A percentile compares a stretch with the other conserved stretches of the same genome.
phyloP scores from a whole-genome alignment of 306 rosid genomes.

The Acmispon strigosus region DNA sequence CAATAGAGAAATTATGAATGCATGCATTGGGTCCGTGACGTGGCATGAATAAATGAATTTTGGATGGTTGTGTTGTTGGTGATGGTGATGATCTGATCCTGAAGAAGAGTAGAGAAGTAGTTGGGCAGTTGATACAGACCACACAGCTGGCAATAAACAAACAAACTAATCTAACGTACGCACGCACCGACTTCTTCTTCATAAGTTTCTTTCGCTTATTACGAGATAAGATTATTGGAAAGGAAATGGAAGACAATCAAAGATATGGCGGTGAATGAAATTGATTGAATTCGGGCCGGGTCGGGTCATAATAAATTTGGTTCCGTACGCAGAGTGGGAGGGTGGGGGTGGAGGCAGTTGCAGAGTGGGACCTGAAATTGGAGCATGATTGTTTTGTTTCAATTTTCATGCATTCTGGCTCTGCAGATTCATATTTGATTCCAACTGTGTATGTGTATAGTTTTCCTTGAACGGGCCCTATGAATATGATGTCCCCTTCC shows the following conservation, averaged over 20 bases:
- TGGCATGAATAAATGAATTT: slow-evolving; percentile 1
- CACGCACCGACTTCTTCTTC: slow-evolving; percentile 38
- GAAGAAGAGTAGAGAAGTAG: slow-evolving; percentile 34
- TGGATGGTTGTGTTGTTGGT: slow-evolving; percentile 6
- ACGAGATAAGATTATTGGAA: background rate
- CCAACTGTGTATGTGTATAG: no score
- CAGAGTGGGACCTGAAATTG: slow-evolving; percentile 13
- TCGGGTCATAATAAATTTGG: background rate
- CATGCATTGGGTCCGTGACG: no score
- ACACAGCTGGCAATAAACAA: slow-evolving; percentile 47
- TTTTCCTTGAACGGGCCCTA: slow-evolving; percentile 18
- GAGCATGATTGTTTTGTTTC: background rate
- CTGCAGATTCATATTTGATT: background rate
- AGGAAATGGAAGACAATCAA: no score
- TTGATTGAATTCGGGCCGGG: background rate
- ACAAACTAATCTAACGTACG: background rate
- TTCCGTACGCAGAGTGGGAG: background rate
- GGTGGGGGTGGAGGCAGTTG: background rate
- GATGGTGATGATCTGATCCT: background rate
- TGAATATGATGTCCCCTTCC: slow-evolving; percentile 41
- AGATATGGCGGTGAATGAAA: no score
- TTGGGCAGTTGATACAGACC: slow-evolving; percentile 54
- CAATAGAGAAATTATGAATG: no score
- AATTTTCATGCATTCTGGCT: no score
- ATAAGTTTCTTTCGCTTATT: background rate